Evolutionary conservation across 352 stramenopile genomes (phyloP).

Genomic region (Thraustochytrium striatum): DNA sequence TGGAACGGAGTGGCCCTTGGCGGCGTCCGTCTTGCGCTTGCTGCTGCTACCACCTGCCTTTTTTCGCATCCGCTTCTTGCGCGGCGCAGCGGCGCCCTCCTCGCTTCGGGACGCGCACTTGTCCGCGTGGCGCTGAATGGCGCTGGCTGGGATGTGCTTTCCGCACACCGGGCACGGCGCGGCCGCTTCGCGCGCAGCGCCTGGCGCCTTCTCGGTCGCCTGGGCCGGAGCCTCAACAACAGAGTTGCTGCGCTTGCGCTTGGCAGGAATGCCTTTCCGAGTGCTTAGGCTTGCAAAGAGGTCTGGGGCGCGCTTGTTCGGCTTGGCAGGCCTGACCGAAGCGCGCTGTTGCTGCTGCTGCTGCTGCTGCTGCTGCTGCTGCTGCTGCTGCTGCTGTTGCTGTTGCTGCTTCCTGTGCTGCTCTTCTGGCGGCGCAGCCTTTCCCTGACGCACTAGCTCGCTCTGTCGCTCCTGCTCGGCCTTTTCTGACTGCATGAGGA

Average conservation of each 20-base stretch:
- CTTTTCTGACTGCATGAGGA: not conserved
- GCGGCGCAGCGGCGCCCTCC: too few species aligned
- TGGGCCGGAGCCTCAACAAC: too few species aligned
- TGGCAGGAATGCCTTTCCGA: too few species aligned
- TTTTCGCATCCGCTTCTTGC: too few species aligned
- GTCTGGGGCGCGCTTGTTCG: not conserved
- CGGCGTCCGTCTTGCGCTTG: not conserved
- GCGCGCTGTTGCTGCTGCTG: not conserved
- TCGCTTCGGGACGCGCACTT: not conserved
- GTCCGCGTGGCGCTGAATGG: conserved; percentile 21
- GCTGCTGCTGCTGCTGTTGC: not conserved
- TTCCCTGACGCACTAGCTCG: too few species aligned
- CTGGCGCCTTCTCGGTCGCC: too few species aligned
- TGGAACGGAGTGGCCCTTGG: conserved; percentile 10
- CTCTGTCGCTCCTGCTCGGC: not conserved
- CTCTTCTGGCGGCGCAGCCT: too few species aligned
- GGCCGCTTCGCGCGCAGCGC: too few species aligned
- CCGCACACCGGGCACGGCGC: conserved; percentile 34
- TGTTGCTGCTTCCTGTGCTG: not conserved
- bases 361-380: not conserved
- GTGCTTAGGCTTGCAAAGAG: not conserved
- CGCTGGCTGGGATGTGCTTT: not conserved
- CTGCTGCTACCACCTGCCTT: too few species aligned
- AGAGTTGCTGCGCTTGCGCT: too few species aligned
- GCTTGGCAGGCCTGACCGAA: not conserved